Evolutionary conservation across 352 stramenopile species (phyloP).

Genomic region (Phytophthora podocarpi): DNA sequence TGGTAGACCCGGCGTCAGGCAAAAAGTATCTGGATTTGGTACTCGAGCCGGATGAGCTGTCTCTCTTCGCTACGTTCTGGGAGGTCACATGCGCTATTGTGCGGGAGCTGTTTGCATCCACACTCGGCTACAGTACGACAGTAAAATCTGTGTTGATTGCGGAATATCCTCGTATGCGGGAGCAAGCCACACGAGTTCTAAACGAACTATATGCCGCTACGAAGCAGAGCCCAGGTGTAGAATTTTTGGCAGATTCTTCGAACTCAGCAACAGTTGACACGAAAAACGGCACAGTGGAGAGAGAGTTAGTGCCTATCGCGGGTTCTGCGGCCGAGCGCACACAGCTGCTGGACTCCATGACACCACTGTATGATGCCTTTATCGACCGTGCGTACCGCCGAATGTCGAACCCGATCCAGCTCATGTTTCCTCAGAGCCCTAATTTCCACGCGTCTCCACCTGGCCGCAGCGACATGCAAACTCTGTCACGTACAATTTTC

Average conservation of each 20-base stretch:
- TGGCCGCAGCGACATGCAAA: conserved; percentile 84
- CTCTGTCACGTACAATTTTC: conserved; percentile 74
- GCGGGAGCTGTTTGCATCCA: conserved; percentile 69
- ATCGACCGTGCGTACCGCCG: conserved; percentile 64
- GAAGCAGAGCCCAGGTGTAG: conserved; percentile 33
- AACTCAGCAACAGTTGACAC: neutral
- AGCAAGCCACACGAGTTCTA: conserved; percentile 71
- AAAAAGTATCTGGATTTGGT: conserved; percentile 76
- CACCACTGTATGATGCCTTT: conserved; percentile 70
- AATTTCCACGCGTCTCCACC: conserved; percentile 85
- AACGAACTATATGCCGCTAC: conserved; percentile 66
- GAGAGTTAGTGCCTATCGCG: conserved; percentile 44
- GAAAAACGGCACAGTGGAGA: neutral
- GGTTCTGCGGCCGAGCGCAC: conserved; percentile 44
- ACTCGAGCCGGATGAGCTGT: conserved; percentile 73
- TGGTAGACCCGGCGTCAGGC: conserved; percentile 50
- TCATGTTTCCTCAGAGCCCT: conserved; percentile 88
- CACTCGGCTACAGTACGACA: conserved; percentile 56
- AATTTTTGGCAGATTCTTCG: conserved; percentile 30
- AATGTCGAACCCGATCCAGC: conserved; percentile 78
- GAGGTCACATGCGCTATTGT: conserved; percentile 83
- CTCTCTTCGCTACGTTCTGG: conserved; percentile 86
- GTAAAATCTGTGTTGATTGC: conserved; percentile 78
- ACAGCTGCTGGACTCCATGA: conserved; percentile 80
- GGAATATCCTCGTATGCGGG: conserved; percentile 80